phyloP scores from a whole-genome alignment of 768 basidiomycete species.

The Tricholomella constricta region DNA sequence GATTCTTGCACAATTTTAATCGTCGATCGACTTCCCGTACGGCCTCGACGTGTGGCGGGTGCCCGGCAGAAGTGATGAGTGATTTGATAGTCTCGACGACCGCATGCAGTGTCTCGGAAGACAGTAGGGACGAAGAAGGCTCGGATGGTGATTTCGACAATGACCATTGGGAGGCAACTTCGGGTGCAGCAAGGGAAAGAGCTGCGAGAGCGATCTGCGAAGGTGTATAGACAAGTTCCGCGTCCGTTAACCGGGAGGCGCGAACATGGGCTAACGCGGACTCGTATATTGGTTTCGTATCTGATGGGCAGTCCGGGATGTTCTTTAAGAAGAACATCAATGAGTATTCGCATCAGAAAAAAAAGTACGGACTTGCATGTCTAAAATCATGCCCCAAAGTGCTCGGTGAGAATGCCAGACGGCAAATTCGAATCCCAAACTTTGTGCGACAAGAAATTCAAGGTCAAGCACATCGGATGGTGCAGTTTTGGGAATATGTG shows the following conservation, averaged over 20 bases:
- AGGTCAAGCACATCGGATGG: conserved; percentile 88
- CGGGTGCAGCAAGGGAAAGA: conserved; percentile 64
- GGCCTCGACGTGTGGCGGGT: conserved; percentile 73
- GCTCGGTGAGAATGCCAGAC: conserved; percentile 91
- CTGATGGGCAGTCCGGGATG: conserved; percentile 51
- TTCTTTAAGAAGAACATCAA: conserved; percentile 41
- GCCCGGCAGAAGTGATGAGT: conserved; percentile 55
- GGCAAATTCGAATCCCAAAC: conserved; percentile 90
- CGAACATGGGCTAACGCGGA: conserved; percentile 67
- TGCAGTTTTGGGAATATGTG: conserved; percentile 78
- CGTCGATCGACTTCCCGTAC: conserved; percentile 90
- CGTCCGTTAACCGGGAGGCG: conserved; percentile 85
- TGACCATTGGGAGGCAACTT: conserved; percentile 64
- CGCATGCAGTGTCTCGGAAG: conserved; percentile 33
- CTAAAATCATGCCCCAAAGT: conserved; percentile 86
- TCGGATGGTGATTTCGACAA: conserved; percentile 35
- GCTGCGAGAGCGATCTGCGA: conserved; percentile 91
- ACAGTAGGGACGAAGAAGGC: conserved; percentile 14
- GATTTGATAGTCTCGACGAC: conserved; percentile 55
- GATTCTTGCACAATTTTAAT: conserved; percentile 89
- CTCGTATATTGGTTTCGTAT: conserved; percentile 62
- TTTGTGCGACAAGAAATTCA: conserved; percentile 95
- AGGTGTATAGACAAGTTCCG: conserved; percentile 88
- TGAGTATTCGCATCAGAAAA: not conserved
- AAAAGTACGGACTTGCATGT: conserved; percentile 66